Percentiles rank a stretch among this genome's conserved stretches.
These are phyloP conservation scores for Annulohypoxylon bovei DNA, from an alignment of 495 filamentous ascomycete genomes.

Conservation along the genomic window DNA sequence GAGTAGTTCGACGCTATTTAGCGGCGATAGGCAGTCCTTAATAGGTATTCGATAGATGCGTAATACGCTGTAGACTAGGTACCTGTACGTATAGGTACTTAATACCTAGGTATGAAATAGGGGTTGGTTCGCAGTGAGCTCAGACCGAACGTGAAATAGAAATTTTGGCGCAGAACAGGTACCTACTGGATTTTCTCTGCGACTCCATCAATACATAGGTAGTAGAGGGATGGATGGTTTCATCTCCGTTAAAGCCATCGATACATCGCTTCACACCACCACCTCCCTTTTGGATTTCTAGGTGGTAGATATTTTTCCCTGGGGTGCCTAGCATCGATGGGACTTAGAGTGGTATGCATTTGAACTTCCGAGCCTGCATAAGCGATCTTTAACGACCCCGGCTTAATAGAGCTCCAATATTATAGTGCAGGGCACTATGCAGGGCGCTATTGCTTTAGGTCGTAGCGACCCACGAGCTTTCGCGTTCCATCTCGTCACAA, in stretches of 20 bases:
- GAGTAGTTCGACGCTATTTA: too few relatives aligned
- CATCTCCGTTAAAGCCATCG: not conserved
- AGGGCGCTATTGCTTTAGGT: constrained; percentile 14
- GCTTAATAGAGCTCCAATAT: not conserved
- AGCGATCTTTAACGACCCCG: constrained; percentile 16
- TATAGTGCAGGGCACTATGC: constrained; percentile 7
- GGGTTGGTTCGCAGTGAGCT: not conserved
- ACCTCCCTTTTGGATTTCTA: not conserved
- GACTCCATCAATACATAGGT: not conserved
- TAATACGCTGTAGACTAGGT: too few relatives aligned
- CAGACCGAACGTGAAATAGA: too few relatives aligned
- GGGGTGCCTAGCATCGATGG: constrained; percentile 7
- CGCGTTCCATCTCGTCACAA: constrained; percentile 2
- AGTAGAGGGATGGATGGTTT: not conserved
- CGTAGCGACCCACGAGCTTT: constrained; percentile 3
- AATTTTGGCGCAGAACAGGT: not conserved
- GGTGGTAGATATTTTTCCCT: not conserved
- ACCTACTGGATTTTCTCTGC: not conserved
- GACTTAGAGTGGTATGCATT: constrained; percentile 4
- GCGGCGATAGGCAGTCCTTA: too few relatives aligned
- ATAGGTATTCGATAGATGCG: too few relatives aligned
- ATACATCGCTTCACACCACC: not conserved
- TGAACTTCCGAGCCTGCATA: constrained; percentile 28
- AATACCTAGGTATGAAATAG: not conserved
- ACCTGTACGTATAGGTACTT: too few relatives aligned